Evolutionary conservation across 2,329 filamentous ascomycete species (phyloP), one percentile per base, ranked within the genome.

Genomic region (Laburnicola sp.): DNA sequence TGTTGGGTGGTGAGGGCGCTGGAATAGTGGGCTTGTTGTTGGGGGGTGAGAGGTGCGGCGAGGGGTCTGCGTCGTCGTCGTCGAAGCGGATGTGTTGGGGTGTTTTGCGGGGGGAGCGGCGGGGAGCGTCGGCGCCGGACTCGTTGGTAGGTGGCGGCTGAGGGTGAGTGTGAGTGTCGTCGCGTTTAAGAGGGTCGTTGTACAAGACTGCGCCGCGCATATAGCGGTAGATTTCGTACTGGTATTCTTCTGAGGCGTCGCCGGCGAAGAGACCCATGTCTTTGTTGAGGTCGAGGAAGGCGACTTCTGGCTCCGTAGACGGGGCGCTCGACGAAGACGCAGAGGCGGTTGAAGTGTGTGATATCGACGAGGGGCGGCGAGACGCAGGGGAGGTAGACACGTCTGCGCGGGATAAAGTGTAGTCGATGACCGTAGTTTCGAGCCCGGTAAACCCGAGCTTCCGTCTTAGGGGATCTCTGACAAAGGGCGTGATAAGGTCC

Each of bases 381-480:
- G 63, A 58, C 0, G 36, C 52, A 4, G 54, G 46, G 2, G 58
- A 45, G 2, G n/a, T n/a, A n/a, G 55, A 34, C 54, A 86, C 72
- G 23, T 79, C 76, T 2, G 82, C 83, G n/a, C 85, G 80, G 1
- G 84, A 86, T 31, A 87, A 77, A 1, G 85, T 86, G 67, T 87
- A 87, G 66, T 87, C 85, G 58, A 87, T 87, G 23, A 87, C 78
- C 0, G 85, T 86, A 1, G 83, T 83, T 58, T 85, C 81, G 3
- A 86, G 69, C 1, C 75, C 75, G 10, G 81, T 82, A 50, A 82
- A 76, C 2, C 78, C 77, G 23, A 85, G 65, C 36, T 75, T 79
- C 22, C 65, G 63, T 10, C 59, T 58, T 8, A 67, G 36, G 4
- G 69, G 68, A 16, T 65, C 61, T n/a, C 72, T 72, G 51, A 77